Conservation (phyloP, 495 filamentous ascomycete species). For the Aspergillus leporis region DNA sequence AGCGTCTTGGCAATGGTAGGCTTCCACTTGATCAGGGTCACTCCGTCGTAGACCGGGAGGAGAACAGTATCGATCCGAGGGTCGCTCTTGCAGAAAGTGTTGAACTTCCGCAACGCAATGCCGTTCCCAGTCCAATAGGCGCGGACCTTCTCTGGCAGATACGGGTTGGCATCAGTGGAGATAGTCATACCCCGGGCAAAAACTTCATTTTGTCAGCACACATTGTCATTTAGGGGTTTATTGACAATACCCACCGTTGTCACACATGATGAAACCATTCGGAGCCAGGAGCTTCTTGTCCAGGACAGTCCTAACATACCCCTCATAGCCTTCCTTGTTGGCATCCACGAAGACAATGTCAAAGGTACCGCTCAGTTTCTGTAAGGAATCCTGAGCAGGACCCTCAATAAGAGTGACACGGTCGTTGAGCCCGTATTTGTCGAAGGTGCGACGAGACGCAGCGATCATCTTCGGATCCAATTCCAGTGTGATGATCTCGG, state of each 20-base stretch:
- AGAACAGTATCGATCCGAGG: neutral
- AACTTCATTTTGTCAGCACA: neutral
- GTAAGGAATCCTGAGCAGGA: conserved; percentile 1
- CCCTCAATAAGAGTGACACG: conserved; percentile 2
- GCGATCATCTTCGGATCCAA: neutral
- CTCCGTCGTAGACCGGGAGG: conserved; percentile 5
- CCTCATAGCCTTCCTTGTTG: conserved; percentile 5
- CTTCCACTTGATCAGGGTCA: conserved; percentile 10
- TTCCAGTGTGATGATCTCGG: conserved; percentile 6
- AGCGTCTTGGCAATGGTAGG: neutral
- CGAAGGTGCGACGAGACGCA: conserved; percentile 1
- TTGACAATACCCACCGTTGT: neutral
- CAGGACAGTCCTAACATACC: conserved; percentile 1
- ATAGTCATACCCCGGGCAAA: conserved; percentile 8
- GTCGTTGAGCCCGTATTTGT: conserved; percentile 6
- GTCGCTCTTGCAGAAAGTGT: neutral
- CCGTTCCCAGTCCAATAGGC: neutral
- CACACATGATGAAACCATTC: conserved; percentile 1
- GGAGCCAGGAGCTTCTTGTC: conserved; percentile 1
- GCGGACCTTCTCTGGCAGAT: neutral
- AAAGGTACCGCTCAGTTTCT: conserved; percentile 4
- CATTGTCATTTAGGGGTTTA: too few relatives aligned
- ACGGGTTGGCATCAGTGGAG: neutral
- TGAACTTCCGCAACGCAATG: conserved; percentile 4
- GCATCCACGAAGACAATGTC: conserved; percentile 4